phyloP scores from a whole-genome alignment of 2,329 filamentous ascomycete genomes.

The Xylaria sp. region DNA sequence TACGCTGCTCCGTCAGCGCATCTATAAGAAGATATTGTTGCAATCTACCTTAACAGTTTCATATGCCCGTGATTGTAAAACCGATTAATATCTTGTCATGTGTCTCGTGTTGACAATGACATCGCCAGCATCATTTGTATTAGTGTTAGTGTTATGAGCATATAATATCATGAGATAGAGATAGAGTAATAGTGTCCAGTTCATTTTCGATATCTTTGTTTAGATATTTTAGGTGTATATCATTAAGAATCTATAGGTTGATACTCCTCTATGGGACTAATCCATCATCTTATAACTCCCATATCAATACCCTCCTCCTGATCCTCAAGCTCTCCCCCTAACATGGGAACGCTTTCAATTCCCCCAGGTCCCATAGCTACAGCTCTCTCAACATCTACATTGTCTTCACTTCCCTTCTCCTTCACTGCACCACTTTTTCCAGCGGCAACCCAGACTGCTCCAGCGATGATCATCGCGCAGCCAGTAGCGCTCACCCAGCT shows the following conservation, averaged over 20 bases:
- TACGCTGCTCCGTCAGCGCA: neutral
- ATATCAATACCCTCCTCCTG: constrained; percentile 40
- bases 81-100: neutral
- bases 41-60: neutral
- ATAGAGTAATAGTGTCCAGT: neutral
- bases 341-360: constrained; percentile 28
- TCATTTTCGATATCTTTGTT: neutral
- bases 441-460: constrained; percentile 62
- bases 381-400: constrained; percentile 49
- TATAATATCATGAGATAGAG: neutral
- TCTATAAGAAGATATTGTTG: neutral
- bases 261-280: neutral
- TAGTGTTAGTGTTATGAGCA: neutral
- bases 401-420: constrained; percentile 39
- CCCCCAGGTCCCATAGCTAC: constrained; percentile 45
- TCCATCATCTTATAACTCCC: constrained; percentile 25
- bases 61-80: neutral
- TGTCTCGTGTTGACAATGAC: neutral
- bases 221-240: neutral
- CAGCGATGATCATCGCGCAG: constrained; percentile 63
- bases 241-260: neutral
- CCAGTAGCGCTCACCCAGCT: constrained; percentile 60
- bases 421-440: constrained; percentile 52
- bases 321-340: constrained; percentile 37
- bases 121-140: neutral